Evolutionary conservation across 1,284 basidiomycete species (phyloP).

Genomic region (Stereum hirsutum): DNA sequence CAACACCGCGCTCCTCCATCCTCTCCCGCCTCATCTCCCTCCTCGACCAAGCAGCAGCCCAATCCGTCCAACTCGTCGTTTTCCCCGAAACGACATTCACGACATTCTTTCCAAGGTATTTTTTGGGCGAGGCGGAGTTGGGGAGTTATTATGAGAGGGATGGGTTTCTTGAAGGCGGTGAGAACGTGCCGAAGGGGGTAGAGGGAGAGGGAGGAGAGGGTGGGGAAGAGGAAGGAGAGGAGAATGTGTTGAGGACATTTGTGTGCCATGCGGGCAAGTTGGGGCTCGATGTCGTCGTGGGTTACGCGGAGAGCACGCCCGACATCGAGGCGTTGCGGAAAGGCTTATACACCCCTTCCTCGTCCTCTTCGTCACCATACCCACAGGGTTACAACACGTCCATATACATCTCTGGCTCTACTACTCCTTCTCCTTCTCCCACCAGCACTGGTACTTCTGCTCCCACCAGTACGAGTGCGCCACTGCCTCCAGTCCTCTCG

Average conservation of each 20-base stretch:
- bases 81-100: background rate
- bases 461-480: too few relatives aligned
- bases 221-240: too few relatives aligned
- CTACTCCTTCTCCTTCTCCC: too few relatives aligned
- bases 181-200: background rate
- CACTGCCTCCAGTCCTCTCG: background rate
- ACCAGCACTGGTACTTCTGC: too few relatives aligned
- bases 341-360: too few relatives aligned
- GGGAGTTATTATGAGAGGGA: background rate
- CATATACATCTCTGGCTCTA: background rate
- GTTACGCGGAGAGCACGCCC: background rate
- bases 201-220: too few relatives aligned
- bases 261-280: background rate
- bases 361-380: too few relatives aligned
- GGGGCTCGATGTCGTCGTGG: background rate
- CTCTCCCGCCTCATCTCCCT: background rate
- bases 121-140: background rate
- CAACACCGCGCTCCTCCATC: background rate
- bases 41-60: background rate
- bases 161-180: background rate
- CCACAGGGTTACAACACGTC: background rate
- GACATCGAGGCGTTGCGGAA: background rate
- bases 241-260: background rate
- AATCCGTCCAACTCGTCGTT: background rate
- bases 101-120: background rate